Conservation (phyloP, 2,329 filamentous ascomycete species). For the Triangularia verruculosa region DNA sequence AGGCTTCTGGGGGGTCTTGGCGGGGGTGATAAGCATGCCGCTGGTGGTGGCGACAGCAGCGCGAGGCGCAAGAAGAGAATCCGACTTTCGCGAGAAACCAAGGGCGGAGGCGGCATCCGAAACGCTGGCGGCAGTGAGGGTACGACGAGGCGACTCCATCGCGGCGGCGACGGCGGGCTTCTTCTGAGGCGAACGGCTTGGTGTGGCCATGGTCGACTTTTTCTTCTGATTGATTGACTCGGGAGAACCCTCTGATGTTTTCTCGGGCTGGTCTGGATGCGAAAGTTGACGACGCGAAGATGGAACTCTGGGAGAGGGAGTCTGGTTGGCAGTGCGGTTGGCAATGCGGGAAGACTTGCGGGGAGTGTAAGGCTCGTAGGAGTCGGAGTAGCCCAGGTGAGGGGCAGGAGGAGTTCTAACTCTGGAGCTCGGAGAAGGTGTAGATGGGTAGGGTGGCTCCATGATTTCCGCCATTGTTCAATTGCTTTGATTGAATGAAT, state of each 20-base stretch:
- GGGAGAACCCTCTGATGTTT: conserved; percentile 31
- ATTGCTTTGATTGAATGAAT: neutral
- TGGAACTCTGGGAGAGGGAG: conserved; percentile 50
- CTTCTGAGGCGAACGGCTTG: conserved; percentile 47
- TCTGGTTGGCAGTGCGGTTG: conserved; percentile 51
- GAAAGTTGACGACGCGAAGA: conserved; percentile 10
- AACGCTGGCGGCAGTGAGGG: conserved; percentile 44
- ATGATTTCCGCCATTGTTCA: conserved; percentile 32
- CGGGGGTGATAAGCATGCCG: conserved; percentile 71
- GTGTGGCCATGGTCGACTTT: conserved; percentile 25
- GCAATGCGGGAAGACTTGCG: conserved; percentile 67
- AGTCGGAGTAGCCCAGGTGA: conserved; percentile 63
- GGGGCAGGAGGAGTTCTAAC: conserved; percentile 68
- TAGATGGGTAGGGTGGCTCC: conserved; percentile 43
- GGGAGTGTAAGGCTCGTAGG: conserved; percentile 70
- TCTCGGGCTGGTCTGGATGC: conserved; percentile 23
- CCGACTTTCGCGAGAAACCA: conserved; percentile 31
- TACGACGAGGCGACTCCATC: conserved; percentile 47
- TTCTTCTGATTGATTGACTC: conserved; percentile 18
- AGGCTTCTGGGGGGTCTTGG: conserved; percentile 71
- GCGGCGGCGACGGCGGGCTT: conserved; percentile 45
- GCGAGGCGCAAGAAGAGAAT: conserved; percentile 31
- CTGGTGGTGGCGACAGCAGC: conserved; percentile 24
- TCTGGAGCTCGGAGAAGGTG: conserved; percentile 50
- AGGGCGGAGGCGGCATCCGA: conserved; percentile 43